phyloP scores from a whole-genome alignment of 768 basidiomycete genomes.

The Grammothele lineata region DNA sequence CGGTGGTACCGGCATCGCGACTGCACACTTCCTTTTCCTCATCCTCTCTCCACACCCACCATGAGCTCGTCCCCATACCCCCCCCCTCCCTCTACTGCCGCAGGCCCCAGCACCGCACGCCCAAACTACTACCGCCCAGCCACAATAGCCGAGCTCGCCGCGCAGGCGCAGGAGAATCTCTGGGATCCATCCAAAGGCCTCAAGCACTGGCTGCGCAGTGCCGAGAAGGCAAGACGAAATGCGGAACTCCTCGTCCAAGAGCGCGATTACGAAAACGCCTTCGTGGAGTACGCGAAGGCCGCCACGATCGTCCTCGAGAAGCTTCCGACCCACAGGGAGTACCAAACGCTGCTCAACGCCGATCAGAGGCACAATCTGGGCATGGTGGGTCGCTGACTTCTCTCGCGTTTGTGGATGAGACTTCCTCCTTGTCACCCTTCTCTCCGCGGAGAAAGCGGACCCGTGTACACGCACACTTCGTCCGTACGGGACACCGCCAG shows the following conservation, averaged over 20 bases:
- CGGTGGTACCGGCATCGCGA: slow-evolving; percentile 7
- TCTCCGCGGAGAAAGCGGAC: too few species aligned
- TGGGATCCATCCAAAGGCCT: slow-evolving; percentile 57
- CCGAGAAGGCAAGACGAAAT: slow-evolving; percentile 56
- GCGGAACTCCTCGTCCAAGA: slow-evolving; percentile 43
- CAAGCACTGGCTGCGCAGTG: slow-evolving; percentile 63
- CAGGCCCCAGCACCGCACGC: slow-evolving; percentile 4
- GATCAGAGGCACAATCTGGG: slow-evolving; percentile 65
- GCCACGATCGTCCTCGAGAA: slow-evolving; percentile 77
- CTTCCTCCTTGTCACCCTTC: too few species aligned
- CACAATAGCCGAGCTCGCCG: slow-evolving; percentile 63
- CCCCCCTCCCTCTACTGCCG: slow-evolving; percentile 1
- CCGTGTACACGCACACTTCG: too few species aligned
- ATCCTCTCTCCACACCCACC: slow-evolving; percentile 11
- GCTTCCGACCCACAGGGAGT: slow-evolving; percentile 70
- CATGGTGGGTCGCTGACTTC: slow-evolving; percentile 45
- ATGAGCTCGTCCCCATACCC: slow-evolving; percentile 20
- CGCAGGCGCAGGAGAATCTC: slow-evolving; percentile 49
- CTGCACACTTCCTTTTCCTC: background rate
- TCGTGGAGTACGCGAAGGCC: slow-evolving; percentile 66
- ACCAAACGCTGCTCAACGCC: slow-evolving; percentile 46
- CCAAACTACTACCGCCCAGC: slow-evolving; percentile 37
- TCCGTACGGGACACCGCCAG: too few species aligned
- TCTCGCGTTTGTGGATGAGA: background rate
- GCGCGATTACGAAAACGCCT: slow-evolving; percentile 66